Conservation (phyloP, 805 yeast genomes). For the Wickerhamomyces queroliae region DNA sequence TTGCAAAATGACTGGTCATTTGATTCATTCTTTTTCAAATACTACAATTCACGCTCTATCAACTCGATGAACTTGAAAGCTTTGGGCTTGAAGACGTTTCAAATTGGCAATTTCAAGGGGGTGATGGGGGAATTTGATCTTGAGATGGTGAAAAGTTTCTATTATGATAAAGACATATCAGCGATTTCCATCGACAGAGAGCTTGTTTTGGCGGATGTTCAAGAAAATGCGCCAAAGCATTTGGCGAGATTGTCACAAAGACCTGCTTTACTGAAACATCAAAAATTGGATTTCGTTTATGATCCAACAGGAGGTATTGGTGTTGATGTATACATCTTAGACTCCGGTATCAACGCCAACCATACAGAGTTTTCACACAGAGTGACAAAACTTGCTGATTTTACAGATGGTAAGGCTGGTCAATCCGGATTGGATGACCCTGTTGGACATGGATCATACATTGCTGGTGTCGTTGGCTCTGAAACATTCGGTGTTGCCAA, state of each 20-base stretch:
- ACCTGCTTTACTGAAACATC: slow-evolving; percentile 19
- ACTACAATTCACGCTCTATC: slow-evolving; percentile 5
- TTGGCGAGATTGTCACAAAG: slow-evolving; percentile 35
- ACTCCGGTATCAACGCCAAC: slow-evolving; percentile 30
- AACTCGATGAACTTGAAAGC: too few species aligned
- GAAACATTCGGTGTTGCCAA: slow-evolving; percentile 49
- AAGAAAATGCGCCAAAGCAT: slow-evolving; percentile 38
- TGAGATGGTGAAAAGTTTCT: slow-evolving; percentile 24
- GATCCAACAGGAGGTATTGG: slow-evolving; percentile 37
- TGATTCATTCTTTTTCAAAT: slow-evolving; percentile 8
- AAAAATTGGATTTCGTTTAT: slow-evolving; percentile 31
- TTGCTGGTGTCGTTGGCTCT: slow-evolving; percentile 50
- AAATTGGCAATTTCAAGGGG: slow-evolving; percentile 28
- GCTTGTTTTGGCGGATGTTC: slow-evolving; percentile 31
- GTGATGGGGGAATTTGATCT: slow-evolving; percentile 30
- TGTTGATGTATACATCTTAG: slow-evolving; percentile 32
- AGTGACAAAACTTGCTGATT: slow-evolving; percentile 37
- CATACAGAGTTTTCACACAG: slow-evolving; percentile 41
- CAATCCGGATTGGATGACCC: slow-evolving; percentile 16
- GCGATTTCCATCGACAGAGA: slow-evolving; percentile 31
- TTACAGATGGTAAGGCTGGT: slow-evolving; percentile 30
- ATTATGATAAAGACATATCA: slow-evolving; percentile 28
- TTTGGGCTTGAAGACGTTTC: slow-evolving; percentile 16
- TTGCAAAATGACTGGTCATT: slow-evolving; percentile 16
- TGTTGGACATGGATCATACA: slow-evolving; percentile 54